These are phyloP conservation scores for Stephania cephalantha DNA, from an alignment of 164 flowering plant genomes.

Conservation along the genomic window DNA sequence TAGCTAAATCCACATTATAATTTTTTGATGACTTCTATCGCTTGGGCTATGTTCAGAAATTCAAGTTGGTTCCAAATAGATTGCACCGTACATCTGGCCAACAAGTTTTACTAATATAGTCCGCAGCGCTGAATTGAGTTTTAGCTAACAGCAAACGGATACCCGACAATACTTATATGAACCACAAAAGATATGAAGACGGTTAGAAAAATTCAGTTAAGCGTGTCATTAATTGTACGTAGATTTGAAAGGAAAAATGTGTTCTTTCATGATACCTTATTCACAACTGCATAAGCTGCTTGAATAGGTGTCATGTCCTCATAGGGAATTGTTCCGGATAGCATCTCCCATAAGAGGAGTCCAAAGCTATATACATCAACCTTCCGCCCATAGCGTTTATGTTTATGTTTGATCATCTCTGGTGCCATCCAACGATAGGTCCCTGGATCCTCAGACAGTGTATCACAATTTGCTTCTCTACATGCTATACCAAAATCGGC, in stretches of 20 bases:
- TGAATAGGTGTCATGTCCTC: conserved; percentile 83
- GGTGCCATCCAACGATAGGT: conserved; percentile 99
- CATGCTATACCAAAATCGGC: conserved; percentile 97
- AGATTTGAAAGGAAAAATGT: not conserved
- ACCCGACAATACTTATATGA: not conserved
- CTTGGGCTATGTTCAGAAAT: not conserved
- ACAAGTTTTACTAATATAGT: not conserved
- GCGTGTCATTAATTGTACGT: not conserved
- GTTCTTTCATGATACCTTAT: conserved; percentile 44
- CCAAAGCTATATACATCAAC: conserved; percentile 94
- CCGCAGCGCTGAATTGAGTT: not conserved
- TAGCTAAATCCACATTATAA: no score
- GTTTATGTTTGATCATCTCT: conserved; percentile 80
- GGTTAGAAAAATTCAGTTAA: not conserved
- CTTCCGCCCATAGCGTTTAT: conserved; percentile 60
- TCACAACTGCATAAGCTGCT: conserved; percentile 88
- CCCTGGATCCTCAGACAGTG: conserved; percentile 76
- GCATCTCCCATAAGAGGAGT: conserved; percentile 86
- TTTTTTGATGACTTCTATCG: no score
- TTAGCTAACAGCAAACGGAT: not conserved
- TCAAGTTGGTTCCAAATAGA: not conserved
- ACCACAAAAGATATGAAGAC: not conserved
- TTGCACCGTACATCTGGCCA: not conserved
- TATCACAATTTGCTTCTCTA: conserved; percentile 67
- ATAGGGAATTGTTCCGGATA: conserved; percentile 73